phyloP scores from a whole-genome alignment of 192 early-diverging fungal genomes.

The Spinellus fusiger region DNA sequence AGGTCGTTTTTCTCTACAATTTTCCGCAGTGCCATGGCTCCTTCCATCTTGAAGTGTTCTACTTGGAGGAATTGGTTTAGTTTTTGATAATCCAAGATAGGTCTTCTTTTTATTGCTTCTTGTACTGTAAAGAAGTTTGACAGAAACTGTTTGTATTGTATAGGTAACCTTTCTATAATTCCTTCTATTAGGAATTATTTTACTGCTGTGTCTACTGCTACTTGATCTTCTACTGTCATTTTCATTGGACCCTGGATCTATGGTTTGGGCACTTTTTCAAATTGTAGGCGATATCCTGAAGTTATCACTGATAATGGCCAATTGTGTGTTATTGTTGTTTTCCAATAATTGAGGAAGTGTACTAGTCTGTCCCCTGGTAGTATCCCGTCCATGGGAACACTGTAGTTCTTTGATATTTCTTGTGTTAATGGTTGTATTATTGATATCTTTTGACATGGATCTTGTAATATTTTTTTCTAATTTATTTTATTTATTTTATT shows the following conservation, averaged over 20 bases:
- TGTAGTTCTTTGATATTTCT: background rate
- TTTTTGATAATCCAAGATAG: conserved; percentile 7
- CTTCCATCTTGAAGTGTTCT: conserved; percentile 29
- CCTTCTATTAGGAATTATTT: background rate
- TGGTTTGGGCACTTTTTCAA: background rate
- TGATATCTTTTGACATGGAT: no score
- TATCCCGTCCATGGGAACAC: background rate
- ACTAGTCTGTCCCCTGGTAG: background rate
- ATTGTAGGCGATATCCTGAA: background rate
- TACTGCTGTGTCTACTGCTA: background rate
- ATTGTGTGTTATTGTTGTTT: background rate
- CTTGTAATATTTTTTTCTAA: no score
- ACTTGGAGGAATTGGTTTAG: conserved; percentile 15
- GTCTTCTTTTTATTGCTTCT: conserved; percentile 7
- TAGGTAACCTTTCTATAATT: conserved; percentile 1
- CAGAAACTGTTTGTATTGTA: background rate
- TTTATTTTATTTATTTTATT: no score
- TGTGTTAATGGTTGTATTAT: background rate
- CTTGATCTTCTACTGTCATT: background rate
- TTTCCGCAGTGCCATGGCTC: conserved; percentile 17
- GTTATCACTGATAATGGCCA: background rate
- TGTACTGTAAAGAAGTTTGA: conserved; percentile 12
- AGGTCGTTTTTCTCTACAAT: conserved; percentile 13
- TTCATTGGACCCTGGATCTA: background rate
- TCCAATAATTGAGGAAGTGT: background rate